Evolutionary conservation across 495 filamentous ascomycete species (phyloP), one percentile per base, ranked within the genome.

Genomic region (Penicillium riverlandense): DNA sequence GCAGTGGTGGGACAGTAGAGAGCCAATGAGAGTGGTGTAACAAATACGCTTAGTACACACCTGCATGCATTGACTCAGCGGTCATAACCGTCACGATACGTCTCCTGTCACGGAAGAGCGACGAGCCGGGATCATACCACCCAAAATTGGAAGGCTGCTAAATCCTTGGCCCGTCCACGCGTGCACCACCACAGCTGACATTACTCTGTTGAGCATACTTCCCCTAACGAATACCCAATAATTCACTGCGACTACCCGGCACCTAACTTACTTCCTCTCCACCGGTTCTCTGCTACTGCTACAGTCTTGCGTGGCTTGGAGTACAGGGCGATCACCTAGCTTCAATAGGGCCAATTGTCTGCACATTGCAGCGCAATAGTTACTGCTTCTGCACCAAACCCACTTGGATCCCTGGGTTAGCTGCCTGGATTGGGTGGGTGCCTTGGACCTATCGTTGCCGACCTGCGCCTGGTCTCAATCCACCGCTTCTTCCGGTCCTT

Each of bases 41-140:
- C 6, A 11, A 22, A 48, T 22, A 44, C 36, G 7, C 0, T 0
- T 4, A 11, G 27, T 41, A 45, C 29, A 0, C 5, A n/a, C 13
- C 43, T 44, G 45, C 50, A 38, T 6, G 0, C 6, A 22, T 22
- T 34, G 32, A 34, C 10, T 12, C 32, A 34, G 9, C 32, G 7
- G 9, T 4, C 2, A 34, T 34, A 12, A 34, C 32, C 1, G n/a
- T 9, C 2, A 2, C 32, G 10, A 34, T 34, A 34, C 32, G 32
- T 7, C n/a, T 9, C 22, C 22, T 22, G 13, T 35, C 45, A 31
- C 41, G 66, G 65, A 67, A 67, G 45, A 44, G 55, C 54, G 48
- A 45, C 36, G 42, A 57, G 58, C 66, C 66, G 66, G 57, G 64
- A 69, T 69, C 66, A 69, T 69, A 67, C 66, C 62, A 69, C 63